phyloP scores from a whole-genome alignment of 805 yeast species.

The Hanseniaspora thailandica region DNA sequence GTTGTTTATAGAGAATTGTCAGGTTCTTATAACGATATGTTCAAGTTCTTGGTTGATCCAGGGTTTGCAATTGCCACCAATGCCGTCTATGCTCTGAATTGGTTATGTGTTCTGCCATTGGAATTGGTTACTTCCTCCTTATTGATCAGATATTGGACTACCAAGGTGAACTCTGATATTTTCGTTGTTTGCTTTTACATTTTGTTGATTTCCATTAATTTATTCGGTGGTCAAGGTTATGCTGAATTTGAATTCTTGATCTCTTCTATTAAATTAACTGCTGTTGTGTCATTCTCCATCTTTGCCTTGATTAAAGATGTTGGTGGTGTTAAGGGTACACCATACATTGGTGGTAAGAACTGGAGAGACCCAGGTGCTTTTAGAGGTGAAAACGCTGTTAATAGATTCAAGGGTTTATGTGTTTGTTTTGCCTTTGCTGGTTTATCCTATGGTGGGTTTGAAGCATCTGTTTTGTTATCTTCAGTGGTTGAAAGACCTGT shows the following conservation, averaged over 20 bases:
- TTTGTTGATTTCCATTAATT: conserved; percentile 36
- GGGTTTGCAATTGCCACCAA: conserved; percentile 63
- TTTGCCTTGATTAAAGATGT: conserved; percentile 44
- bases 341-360: conserved; percentile 40
- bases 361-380: conserved; percentile 49
- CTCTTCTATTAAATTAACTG: conserved; percentile 45
- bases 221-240: conserved; percentile 46
- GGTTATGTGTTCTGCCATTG: conserved; percentile 53
- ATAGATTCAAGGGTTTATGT: conserved; percentile 46
- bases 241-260: conserved; percentile 61
- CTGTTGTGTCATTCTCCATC: conserved; percentile 49
- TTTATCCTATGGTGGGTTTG: conserved; percentile 52
- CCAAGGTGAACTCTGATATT: conserved; percentile 40
- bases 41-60: conserved; percentile 52
- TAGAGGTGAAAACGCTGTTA: conserved; percentile 26
- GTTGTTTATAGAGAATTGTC: conserved; percentile 49
- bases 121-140: conserved; percentile 56
- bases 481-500: conserved; percentile 42
- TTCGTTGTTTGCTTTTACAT: conserved; percentile 49
- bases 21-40: conserved; percentile 52
- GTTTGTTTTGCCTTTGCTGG: conserved; percentile 45
- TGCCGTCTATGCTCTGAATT: conserved; percentile 57
- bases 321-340: conserved; percentile 45
- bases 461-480: conserved; percentile 39
- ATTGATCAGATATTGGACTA: conserved; percentile 44